Evolutionary conservation across 129 eudicot species (phyloP).

Genomic region (Saposhnikovia divaricata): DNA sequence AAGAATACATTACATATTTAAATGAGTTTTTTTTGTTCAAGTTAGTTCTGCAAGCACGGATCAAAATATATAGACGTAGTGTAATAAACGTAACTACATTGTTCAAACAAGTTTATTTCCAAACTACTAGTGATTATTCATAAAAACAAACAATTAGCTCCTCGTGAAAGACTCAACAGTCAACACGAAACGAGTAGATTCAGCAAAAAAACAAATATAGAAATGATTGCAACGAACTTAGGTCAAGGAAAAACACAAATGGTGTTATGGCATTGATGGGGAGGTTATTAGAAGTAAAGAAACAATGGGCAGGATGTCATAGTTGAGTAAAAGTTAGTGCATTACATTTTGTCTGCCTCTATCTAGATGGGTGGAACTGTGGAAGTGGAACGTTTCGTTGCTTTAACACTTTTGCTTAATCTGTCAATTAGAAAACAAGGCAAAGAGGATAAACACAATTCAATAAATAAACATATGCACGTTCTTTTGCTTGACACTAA

Average conservation of each 20-base stretch:
- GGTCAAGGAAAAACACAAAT: background rate
- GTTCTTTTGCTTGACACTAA: no score
- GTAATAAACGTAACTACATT: background rate
- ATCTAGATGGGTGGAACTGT: background rate
- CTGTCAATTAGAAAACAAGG: background rate
- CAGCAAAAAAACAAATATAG: background rate
- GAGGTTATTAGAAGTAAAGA: background rate
- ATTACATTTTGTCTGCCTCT: background rate
- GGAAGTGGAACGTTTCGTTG: conserved; percentile 7
- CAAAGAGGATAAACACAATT: background rate
- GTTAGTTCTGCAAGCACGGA: background rate
- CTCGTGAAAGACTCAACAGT: background rate
- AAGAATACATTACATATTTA: no score
- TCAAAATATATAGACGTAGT: background rate
- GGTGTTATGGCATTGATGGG: background rate
- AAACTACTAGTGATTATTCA: background rate
- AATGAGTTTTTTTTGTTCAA: no score
- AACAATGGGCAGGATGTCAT: background rate
- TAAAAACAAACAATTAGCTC: background rate
- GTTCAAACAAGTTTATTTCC: background rate
- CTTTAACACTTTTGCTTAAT: background rate
- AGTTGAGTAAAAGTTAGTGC: background rate
- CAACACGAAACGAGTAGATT: background rate
- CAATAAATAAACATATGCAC: no score
- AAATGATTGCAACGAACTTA: background rate